Percentiles rank a stretch among this genome's conserved stretches.
These are phyloP conservation scores for Aspergillus panamensis DNA, from an alignment of 495 filamentous ascomycete genomes.

Conservation along the genomic window DNA sequence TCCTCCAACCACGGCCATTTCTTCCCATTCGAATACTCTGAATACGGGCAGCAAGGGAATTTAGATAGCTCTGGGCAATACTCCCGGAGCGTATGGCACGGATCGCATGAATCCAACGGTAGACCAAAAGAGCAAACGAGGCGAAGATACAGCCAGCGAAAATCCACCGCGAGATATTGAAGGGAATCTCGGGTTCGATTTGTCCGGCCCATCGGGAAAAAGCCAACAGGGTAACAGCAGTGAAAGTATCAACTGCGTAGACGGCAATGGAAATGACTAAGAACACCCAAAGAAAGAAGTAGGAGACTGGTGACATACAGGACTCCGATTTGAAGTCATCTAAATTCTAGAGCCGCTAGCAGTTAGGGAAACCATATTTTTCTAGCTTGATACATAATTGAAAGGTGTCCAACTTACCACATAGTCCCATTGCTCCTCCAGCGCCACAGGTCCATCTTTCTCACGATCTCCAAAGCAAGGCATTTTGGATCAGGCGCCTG, in stretches of 20 bases:
- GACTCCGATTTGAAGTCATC: constrained; percentile 82
- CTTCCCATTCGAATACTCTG: constrained; percentile 70
- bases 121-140: constrained; percentile 72
- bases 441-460: constrained; percentile 56
- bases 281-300: constrained; percentile 77
- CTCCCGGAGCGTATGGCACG: constrained; percentile 77
- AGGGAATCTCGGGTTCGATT: constrained; percentile 64
- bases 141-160: constrained; percentile 85
- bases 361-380: constrained; percentile 14
- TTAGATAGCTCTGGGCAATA: constrained; percentile 87
- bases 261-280: constrained; percentile 76
- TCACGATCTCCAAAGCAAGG: constrained; percentile 68
- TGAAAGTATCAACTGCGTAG: constrained; percentile 88
- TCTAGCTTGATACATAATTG: not conserved
- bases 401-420: constrained; percentile 58
- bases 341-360: constrained; percentile 60
- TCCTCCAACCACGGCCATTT: constrained; percentile 67
- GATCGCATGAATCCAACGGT: constrained; percentile 72
- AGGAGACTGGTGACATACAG: constrained; percentile 73
- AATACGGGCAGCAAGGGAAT: constrained; percentile 75
- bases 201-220: constrained; percentile 70
- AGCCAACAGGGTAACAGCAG: constrained; percentile 81
- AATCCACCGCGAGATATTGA: constrained; percentile 78
- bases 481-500: constrained; percentile 51
- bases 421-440: constrained; percentile 93